Base-by-base conservation (phyloP, 164 flowering plant species). In the Buxus sempervirens region DNA sequence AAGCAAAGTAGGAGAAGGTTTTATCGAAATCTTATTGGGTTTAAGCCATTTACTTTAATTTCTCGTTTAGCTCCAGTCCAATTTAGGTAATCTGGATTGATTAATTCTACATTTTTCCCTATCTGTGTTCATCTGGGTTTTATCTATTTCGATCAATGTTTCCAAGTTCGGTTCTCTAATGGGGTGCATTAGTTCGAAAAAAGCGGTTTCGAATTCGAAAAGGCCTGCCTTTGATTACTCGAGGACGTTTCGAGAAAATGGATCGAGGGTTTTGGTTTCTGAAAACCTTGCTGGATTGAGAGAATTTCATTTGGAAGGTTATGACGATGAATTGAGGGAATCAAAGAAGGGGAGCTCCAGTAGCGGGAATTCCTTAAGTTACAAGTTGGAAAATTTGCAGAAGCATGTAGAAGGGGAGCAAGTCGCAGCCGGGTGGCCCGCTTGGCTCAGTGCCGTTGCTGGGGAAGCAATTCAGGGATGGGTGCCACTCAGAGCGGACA, bases 401-500 rank as follows among this genome's bases (percentile, higher is more conserved):
- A 72, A 79, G 67, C 64, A 77, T 62, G 82, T 84, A 8, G 90
- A 86, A 58, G 89, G 84, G 1, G 98, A 90, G 53, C 89, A 86
- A 56, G 75, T 80, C 20, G 85, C 93, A 0, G 95, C 96, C 6
- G 96, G 96, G 0, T 93, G 98, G 98, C 98, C 96, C 0, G 69
- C 90, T 10, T 93, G 98, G 96, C 90, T 93, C 16, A 79, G 83
- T 27, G 79, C 87, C 1, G 88, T 82, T 15, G 93, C 96, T 1
- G 84, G 83, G 0, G 98, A 90, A 63, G 98, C 93, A 62, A 81
- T 93, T 68, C 83, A 84, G 18, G 98, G 98, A 15, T 84, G 89
- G 98, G 70, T 89, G 48, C 98, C 98, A 63, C 81, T 89, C 36
- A 69, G 78, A 58, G 88, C 93, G 1, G 95, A 93, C 27, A 72